Evolutionary conservation across 2,329 filamentous ascomycete genomes (phyloP).

Genomic region (Zasmidium citrigriseum): DNA sequence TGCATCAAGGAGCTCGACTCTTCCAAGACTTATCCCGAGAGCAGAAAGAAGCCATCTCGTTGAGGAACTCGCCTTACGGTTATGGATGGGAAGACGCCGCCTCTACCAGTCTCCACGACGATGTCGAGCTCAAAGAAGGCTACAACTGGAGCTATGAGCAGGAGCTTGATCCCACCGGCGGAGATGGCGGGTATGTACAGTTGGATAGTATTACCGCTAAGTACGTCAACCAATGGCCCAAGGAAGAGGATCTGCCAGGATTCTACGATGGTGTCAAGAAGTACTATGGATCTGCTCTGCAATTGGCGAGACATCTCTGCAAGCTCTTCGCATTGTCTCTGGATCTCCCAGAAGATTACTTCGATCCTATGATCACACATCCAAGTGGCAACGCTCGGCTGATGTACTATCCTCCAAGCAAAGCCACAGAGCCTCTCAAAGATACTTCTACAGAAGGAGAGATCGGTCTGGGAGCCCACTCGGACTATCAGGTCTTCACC

Average conservation of each 20-base stretch:
- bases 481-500: conserved; percentile 6
- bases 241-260: conserved; percentile 34
- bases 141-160: background rate
- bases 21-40: background rate
- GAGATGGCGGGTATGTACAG: background rate
- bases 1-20: conserved; percentile 2
- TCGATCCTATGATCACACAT: conserved; percentile 39
- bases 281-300: conserved; percentile 38
- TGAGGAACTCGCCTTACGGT: conserved; percentile 32
- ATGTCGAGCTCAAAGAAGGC: conserved; percentile 22
- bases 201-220: conserved; percentile 27
- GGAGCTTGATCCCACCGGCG: background rate
- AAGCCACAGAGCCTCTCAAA: background rate
- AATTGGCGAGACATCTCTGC: conserved; percentile 39
- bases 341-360: conserved; percentile 36
- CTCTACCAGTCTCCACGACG: conserved; percentile 33
- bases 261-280: conserved; percentile 35
- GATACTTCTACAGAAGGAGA: conserved; percentile 10
- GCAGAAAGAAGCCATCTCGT: conserved; percentile 5
- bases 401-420: conserved; percentile 36
- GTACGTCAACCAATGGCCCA: conserved; percentile 36
- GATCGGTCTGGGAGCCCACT: conserved; percentile 38
- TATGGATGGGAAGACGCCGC: conserved; percentile 41
- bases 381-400: conserved; percentile 38
- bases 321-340: conserved; percentile 39